Evolutionary conservation across 2,329 filamentous ascomycete genomes (phyloP).

Genomic region (Incumbomyces lentus): DNA sequence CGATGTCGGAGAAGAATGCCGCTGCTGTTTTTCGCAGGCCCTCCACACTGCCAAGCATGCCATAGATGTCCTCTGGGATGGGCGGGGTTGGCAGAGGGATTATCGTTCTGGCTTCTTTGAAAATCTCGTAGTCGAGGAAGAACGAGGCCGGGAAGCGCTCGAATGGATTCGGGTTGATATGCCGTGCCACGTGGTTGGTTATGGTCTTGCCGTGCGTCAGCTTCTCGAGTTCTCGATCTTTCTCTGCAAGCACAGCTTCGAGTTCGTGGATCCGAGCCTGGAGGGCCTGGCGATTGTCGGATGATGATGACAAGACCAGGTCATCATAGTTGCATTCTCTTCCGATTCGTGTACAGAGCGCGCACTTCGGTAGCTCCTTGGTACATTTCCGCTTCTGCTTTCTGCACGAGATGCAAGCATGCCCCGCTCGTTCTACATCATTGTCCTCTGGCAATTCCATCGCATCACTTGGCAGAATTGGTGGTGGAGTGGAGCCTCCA

Average conservation of each 20-base stretch:
- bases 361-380: constrained; percentile 40
- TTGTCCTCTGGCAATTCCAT: no score
- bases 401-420: constrained; percentile 36
- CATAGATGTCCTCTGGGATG: constrained; percentile 14
- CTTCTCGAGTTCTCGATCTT: constrained; percentile 5
- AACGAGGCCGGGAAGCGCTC: constrained; percentile 14
- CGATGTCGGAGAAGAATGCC: constrained; percentile 19
- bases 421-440: constrained; percentile 22
- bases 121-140: constrained; percentile 20
- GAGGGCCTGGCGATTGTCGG: constrained; percentile 15
- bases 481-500: no score
- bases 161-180: constrained; percentile 7
- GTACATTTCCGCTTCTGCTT: constrained; percentile 45
- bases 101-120: constrained; percentile 9
- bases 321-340: constrained; percentile 20
- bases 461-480: no score
- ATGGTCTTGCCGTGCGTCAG: constrained; percentile 10
- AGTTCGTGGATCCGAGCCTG: constrained; percentile 17
- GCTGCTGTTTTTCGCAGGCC: constrained; percentile 16
- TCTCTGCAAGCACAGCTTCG: constrained; percentile 14
- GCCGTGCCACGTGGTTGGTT: constrained; percentile 1
- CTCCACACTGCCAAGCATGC: constrained; percentile 14
- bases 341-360: constrained; percentile 32
- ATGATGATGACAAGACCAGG: constrained; percentile 8
- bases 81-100: constrained; percentile 10